Conservation (phyloP, 441 rosid genomes). For the Corymbia citriodora region DNA sequence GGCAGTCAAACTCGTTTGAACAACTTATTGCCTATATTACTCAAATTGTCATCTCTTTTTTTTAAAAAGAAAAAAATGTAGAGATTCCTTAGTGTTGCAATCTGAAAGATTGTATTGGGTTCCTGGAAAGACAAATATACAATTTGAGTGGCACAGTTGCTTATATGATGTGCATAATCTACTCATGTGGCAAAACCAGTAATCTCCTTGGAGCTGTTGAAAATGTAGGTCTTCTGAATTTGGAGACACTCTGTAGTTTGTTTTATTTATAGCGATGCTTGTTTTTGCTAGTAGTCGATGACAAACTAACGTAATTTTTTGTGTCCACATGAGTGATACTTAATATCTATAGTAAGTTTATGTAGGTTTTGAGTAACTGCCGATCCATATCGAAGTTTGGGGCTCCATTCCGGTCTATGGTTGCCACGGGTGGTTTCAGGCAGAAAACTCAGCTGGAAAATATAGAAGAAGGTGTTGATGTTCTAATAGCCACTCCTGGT, state of each 20-base stretch:
- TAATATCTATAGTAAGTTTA: not conserved
- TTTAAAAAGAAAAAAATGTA: not conserved
- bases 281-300: not conserved
- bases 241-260: not conserved
- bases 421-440: constrained; percentile 80
- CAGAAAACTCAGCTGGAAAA: constrained; percentile 85
- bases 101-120: not conserved
- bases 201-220: not conserved
- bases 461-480: constrained; percentile 71
- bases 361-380: constrained; percentile 82
- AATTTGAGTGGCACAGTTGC: not conserved
- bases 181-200: not conserved
- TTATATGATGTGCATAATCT: not conserved
- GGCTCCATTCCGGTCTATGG: constrained; percentile 87
- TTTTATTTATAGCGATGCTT: not conserved
- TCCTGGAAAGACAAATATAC: not conserved
- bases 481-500: constrained; percentile 88
- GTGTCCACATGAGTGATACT: not conserved
- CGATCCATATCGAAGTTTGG: constrained; percentile 77
- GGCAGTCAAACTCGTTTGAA: not conserved
- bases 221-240: not conserved
- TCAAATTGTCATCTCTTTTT: not conserved
- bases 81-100: not conserved
- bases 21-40: not conserved
- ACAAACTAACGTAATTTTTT: not conserved